Percentiles rank a stretch among this genome's conserved stretches.
Conservation (phyloP, 768 basidiomycete species). For the Pleurotus giganteus region DNA sequence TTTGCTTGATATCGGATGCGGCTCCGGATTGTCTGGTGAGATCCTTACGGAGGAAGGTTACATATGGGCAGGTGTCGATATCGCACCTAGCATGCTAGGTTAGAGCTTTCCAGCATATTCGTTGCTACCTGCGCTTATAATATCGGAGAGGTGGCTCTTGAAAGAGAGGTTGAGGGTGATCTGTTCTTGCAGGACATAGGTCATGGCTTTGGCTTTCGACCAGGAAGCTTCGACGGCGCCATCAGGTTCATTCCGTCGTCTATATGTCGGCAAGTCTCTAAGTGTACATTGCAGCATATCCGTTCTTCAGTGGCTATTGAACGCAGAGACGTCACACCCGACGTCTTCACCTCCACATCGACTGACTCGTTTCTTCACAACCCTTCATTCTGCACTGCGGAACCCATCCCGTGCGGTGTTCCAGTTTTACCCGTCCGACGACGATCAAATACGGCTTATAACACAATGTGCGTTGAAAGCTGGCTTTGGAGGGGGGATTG, state of each 20-base stretch:
- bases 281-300: constrained; percentile 66
- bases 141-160: constrained; percentile 83
- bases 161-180: constrained; percentile 94
- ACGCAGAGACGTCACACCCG: constrained; percentile 89
- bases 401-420: constrained; percentile 85
- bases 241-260: constrained; percentile 64
- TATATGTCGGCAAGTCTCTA: neutral
- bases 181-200: constrained; percentile 97
- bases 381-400: constrained; percentile 80
- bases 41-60: constrained; percentile 95
- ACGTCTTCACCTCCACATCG: constrained; percentile 89
- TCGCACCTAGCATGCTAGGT: constrained; percentile 98
- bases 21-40: constrained; percentile 95
- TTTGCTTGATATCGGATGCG: constrained; percentile 94
- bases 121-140: constrained; percentile 1
- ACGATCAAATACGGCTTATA: constrained; percentile 96
- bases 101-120: constrained; percentile 22
- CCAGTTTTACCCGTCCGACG: constrained; percentile 96
- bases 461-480: constrained; percentile 90
- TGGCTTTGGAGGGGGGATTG: constrained; percentile 94
- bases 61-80: constrained; percentile 90
- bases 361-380: constrained; percentile 87
- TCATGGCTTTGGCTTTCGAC: constrained; percentile 95
- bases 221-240: constrained; percentile 96
- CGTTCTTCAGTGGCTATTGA: constrained; percentile 97